phyloP scores from a whole-genome alignment of 768 basidiomycete species.

The Filobasidium wieringae region DNA sequence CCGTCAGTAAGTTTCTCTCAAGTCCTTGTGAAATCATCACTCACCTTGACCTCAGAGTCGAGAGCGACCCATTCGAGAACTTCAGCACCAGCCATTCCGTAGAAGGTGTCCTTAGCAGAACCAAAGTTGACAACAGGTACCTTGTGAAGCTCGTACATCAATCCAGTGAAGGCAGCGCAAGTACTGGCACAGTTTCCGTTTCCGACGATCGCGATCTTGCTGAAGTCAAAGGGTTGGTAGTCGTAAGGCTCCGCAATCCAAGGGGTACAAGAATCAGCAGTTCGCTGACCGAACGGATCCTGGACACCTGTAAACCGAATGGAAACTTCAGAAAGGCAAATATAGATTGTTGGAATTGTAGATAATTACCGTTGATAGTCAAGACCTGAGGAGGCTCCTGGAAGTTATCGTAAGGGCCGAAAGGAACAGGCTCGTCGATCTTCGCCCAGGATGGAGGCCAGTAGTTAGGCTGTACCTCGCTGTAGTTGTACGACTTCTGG shows the following conservation, averaged over 20 bases:
- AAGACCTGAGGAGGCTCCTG: not conserved
- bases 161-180: slow-evolving; percentile 53
- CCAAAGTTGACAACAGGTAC: slow-evolving; percentile 94
- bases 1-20: not conserved
- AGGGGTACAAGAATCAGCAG: slow-evolving; percentile 6
- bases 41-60: slow-evolving; percentile 47
- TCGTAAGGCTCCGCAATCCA: not conserved
- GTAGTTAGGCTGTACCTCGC: not conserved
- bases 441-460: not conserved
- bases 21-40: not conserved
- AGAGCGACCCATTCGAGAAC: slow-evolving; percentile 54
- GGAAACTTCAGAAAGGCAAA: too few relatives aligned
- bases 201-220: slow-evolving; percentile 17
- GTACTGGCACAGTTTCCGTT: slow-evolving; percentile 48
- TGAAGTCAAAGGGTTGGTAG: slow-evolving; percentile 1
- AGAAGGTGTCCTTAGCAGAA: slow-evolving; percentile 66
- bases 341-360: not conserved
- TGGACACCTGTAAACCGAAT: too few relatives aligned
- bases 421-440: not conserved
- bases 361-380: slow-evolving; percentile 7
- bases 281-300: not conserved
- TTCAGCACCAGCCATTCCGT: slow-evolving; percentile 53
- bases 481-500: not conserved
- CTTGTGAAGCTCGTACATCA: slow-evolving; percentile 51
- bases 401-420: slow-evolving; percentile 1